Conservation (phyloP, 768 basidiomycete species). For the Podaxis mareebaensis region DNA sequence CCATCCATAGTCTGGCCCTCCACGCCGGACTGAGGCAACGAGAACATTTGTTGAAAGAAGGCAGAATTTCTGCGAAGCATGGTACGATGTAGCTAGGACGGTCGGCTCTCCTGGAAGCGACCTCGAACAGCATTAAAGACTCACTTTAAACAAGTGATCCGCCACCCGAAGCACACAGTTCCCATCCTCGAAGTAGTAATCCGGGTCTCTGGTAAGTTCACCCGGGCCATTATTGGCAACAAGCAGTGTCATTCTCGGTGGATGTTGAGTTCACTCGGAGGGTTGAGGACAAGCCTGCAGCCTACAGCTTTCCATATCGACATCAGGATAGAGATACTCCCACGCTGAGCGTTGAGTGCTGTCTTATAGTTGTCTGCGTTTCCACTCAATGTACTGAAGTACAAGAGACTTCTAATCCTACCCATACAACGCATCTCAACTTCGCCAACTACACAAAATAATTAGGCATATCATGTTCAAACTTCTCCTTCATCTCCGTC, state of each 20-base stretch:
- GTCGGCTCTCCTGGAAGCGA: neutral
- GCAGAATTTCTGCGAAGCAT: neutral
- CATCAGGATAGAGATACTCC: neutral
- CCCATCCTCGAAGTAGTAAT: conserved; percentile 4
- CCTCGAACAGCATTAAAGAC: neutral
- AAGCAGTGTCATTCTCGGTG: too few species aligned
- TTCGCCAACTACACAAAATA: neutral
- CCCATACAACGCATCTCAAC: neutral
- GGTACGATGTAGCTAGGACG: conserved; percentile 3
- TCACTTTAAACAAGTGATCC: neutral
- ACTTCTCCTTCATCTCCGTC: neutral
- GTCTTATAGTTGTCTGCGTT: too few species aligned
- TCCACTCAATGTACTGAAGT: neutral
- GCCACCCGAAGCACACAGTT: neutral
- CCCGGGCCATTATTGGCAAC: too few species aligned
- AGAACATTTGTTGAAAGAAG: neutral
- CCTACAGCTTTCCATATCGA: neutral
- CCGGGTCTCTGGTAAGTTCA: neutral
- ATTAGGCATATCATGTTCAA: neutral
- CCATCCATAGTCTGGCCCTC: neutral
- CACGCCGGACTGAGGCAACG: neutral
- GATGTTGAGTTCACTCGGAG: too few species aligned
- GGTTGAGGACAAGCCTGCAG: neutral
- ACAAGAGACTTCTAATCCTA: neutral
- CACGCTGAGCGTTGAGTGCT: neutral